Evolutionary conservation across 2,329 filamentous ascomycete genomes (phyloP).

Genomic region (Aspergillus sp.): DNA sequence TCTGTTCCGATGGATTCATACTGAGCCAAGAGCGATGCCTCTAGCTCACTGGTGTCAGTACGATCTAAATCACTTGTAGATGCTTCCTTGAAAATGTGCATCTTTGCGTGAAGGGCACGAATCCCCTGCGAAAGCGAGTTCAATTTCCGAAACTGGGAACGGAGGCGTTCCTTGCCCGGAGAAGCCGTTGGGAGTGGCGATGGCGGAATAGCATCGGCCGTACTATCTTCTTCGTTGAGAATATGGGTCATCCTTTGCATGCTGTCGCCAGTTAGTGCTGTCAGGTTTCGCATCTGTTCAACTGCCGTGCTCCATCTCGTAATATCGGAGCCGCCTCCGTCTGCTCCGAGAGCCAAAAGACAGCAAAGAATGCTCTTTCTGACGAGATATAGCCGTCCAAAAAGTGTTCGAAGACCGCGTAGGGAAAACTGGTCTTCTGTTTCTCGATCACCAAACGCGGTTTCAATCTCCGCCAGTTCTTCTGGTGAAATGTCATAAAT

Average conservation of each 20-base stretch:
- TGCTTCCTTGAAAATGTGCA: slow-evolving; percentile 88
- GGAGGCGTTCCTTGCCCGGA: slow-evolving; percentile 78
- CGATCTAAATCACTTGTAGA: slow-evolving; percentile 77
- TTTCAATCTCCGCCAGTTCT: slow-evolving; percentile 69
- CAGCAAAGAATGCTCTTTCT: slow-evolving; percentile 86
- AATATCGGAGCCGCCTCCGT: slow-evolving; percentile 74
- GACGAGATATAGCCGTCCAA: slow-evolving; percentile 75
- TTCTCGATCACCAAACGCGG: slow-evolving; percentile 63
- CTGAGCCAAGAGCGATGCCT: slow-evolving; percentile 75
- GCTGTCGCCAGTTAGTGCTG: slow-evolving; percentile 60
- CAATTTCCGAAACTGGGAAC: slow-evolving; percentile 83
- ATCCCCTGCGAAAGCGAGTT: slow-evolving; percentile 88
- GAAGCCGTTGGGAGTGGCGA: slow-evolving; percentile 64
- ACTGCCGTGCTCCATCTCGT: slow-evolving; percentile 75
- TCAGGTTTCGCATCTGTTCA: slow-evolving; percentile 69
- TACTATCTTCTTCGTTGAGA: slow-evolving; percentile 77
- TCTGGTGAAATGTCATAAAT: slow-evolving; percentile 77
- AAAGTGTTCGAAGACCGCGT: slow-evolving; percentile 76
- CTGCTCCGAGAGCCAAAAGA: slow-evolving; percentile 81
- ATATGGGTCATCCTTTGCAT: slow-evolving; percentile 68
- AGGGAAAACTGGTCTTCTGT: slow-evolving; percentile 77
- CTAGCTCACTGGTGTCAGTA: slow-evolving; percentile 69
- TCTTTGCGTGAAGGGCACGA: slow-evolving; percentile 87
- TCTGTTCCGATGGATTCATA: slow-evolving; percentile 95
- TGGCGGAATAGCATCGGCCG: slow-evolving; percentile 47